Evolutionary conservation across 75 land plant species (phyloP), one percentile per base, ranked within the genome.

Genomic region (Pinus albicaulis): DNA sequence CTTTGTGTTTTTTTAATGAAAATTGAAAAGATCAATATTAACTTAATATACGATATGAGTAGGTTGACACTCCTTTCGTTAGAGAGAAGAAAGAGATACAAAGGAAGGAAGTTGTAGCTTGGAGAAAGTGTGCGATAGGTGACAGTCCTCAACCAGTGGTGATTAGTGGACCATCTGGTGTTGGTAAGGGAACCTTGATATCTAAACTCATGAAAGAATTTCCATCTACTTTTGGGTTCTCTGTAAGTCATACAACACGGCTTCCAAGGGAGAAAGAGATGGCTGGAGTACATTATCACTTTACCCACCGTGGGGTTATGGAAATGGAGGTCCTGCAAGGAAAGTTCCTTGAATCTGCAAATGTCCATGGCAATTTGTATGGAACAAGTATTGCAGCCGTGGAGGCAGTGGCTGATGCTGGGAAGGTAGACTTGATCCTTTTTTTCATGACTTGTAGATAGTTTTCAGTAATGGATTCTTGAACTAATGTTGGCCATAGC

Each of bases 141-240:
- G 73, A 89, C 61, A 73, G 65, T 56, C 80, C 78, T 57, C 87
- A 85, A 74, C 99, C 98, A 0, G 80, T 96, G 55, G 98, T 96
- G 55, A 89, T 96, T 57, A 88, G 93, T 86, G 99, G 99, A 71
- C 99, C 99, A 52, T 96, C 99, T 55, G 99, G 99, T 68, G 99
- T 96, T 41, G 99, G 99, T 13, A 96, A 96, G 74, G 99, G 99
- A n/a, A 96, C 99, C 26, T 76, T 96, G 57, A 94, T 96, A 81
- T 76, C 81, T 20, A 94, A 85, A 80, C 89, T 96, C 59, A 94
- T 92, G 98, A 81, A 84, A 73, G 95, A 96, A 23, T 96, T 92
- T 66, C 98, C 99, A 13, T 73, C 80, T 22, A 84, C 82, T 14
- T 96, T 94, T 85, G 99, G 99, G 24, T 96, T 96, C 62, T 96